Conservation (phyloP, 1,284 basidiomycete genomes). For the Cystobasidium slooffiae region DNA sequence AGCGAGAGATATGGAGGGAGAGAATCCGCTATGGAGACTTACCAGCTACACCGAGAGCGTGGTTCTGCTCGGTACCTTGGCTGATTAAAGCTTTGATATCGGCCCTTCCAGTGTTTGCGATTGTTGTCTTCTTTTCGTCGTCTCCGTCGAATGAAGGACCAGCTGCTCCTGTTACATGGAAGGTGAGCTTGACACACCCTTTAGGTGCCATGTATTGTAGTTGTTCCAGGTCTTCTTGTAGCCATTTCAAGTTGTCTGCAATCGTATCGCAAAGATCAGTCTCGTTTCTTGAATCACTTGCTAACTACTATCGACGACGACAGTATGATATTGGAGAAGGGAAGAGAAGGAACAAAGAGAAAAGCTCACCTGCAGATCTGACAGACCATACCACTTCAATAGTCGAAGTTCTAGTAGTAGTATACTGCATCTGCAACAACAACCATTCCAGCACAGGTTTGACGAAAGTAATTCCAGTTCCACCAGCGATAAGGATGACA, state of each 20-base stretch:
- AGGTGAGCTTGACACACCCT: slow-evolving; percentile 34
- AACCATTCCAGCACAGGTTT: slow-evolving; percentile 48
- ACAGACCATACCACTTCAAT: slow-evolving; percentile 48
- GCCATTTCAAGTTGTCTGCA: slow-evolving; percentile 46
- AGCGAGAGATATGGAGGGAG: not conserved
- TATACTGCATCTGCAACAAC: slow-evolving; percentile 42
- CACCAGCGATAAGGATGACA: slow-evolving; percentile 59
- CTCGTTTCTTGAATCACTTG: not conserved
- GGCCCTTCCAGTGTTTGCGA: not conserved
- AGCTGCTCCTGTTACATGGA: slow-evolving; percentile 46
- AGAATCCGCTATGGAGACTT: not conserved
- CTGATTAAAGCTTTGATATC: not conserved
- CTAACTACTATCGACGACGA: no score
- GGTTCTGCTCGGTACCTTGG: slow-evolving; percentile 7
- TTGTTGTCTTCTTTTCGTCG: slow-evolving; percentile 8
- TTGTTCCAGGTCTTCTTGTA: slow-evolving; percentile 43
- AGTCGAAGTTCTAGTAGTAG: slow-evolving; percentile 45
- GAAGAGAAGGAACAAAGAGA: slow-evolving; percentile 49
- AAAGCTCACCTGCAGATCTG: slow-evolving; percentile 43
- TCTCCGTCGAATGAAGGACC: not conserved
- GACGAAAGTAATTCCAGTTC: slow-evolving; percentile 55
- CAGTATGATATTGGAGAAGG: slow-evolving; percentile 18
- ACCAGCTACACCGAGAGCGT: slow-evolving; percentile 20
- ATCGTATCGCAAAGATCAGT: not conserved
- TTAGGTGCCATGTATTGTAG: slow-evolving; percentile 12